Evolutionary conservation across 2,329 filamentous ascomycete species (phyloP), one percentile per base, ranked within the genome.

Genomic region (Pezicula carpinea): DNA sequence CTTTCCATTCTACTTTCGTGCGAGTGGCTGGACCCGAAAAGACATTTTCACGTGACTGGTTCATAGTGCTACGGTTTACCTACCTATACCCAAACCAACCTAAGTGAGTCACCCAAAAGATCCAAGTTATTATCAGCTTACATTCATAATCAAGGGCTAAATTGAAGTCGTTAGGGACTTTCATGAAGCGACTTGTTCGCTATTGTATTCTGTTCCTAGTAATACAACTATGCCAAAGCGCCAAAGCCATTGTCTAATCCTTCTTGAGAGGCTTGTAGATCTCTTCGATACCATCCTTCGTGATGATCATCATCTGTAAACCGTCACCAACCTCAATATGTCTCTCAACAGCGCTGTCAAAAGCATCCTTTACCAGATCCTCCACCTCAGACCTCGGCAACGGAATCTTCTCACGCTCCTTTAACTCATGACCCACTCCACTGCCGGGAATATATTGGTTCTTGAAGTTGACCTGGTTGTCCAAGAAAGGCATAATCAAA

Each of bases 381-480:
- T 95, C 87, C 22, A 95, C 92, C 51, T 86, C 82, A 46, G 78
- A 71, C 62, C 81, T 77, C 22, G 83, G 76, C 63, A 97, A 72
- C 43, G 88, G 87, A 62, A 83, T 75, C 51, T 79, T 77, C 66
- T 82, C 77, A 58, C 85, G 79, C 69, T 86, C 80, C 72, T 87
- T 72, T 60, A 96, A 73, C 45, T 83, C 85, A 69, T 96, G 87
- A 36, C 92, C 92, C 51, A 80, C 79, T 48, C 89, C 90, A 60
- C 87, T 92, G 39, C 85, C 88, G 10, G 92, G 90, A 47, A 93
- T 77, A 66, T 96, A 95, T 75, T 96, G 92, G 69, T 99, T 99
- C 80, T 96, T 99, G 77, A 92, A 92, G 74, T 97, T 97, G 75
- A 99, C 93, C 72, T 99, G 95, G 69, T 99, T 99, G 70, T 99